Base-by-base conservation (phyloP, 257 asterid species). In the Cinchona pubescens region DNA sequence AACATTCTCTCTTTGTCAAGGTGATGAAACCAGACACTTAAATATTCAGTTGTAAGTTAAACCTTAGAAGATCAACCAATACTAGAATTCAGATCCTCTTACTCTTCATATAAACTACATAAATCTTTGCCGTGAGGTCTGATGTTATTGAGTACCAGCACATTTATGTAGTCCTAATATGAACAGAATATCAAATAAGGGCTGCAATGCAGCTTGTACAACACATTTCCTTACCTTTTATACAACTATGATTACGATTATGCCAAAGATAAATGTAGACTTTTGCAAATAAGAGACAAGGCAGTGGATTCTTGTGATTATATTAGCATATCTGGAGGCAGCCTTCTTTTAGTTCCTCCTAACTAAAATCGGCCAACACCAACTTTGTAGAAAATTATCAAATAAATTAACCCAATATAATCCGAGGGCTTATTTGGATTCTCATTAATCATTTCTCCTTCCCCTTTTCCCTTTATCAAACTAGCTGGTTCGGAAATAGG, bases 11-110 rank as follows among this genome's bases (percentile, higher is more conserved):
- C 60, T 88, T 27, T 61, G 88, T 29, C 60, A 45, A 60, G 86
- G 85, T 32, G 76, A 65, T 27, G 91, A 87, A 76, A 85, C 90
- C 62, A 84, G 78, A 53, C 92, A 88, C 42, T 40, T 79, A 70
- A 77, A 80, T 60, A 73, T 88, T 83, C 80, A 82, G 45, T 19
- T 89, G 77, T 85, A 83, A n/a, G n/a, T n/a, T n/a, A n/a, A 34
- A 62, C 9, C 38, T 5, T 62, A 5, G 42, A 61, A 61, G 3
- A 27, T 29, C n/a, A 32, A 32, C 25, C 38, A 32, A 62, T 1
- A 15, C 34, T 56, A n/a, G n/a, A n/a, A n/a, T n/a, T n/a, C n/a
- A n/a, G n/a, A n/a, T n/a, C n/a, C n/a, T n/a, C n/a, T n/a, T n/a
- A n/a, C n/a, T n/a, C n/a, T n/a, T n/a, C n/a, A n/a, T n/a, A n/a